phyloP scores from a whole-genome alignment of 73 alveolate species.

The Tetrahymena elliotti region DNA sequence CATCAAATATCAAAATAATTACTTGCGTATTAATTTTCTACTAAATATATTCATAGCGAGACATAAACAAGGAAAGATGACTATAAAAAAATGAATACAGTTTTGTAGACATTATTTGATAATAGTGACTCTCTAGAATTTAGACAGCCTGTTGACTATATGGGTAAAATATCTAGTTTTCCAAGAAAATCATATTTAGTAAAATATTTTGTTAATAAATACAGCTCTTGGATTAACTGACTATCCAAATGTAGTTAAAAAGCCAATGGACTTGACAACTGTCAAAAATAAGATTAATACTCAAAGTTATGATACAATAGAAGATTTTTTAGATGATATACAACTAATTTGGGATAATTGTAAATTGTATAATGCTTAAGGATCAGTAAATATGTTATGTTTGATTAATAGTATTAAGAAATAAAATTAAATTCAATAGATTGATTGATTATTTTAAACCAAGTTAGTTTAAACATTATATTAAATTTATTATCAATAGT shows the following conservation, averaged over 20 bases:
- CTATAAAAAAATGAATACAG: slow-evolving; percentile 12
- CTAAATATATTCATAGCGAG: not conserved
- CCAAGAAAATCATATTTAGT: not conserved
- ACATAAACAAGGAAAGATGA: slow-evolving; percentile 17
- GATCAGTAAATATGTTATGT: slow-evolving; percentile 7
- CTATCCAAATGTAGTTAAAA: slow-evolving; percentile 44
- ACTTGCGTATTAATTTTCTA: not conserved
- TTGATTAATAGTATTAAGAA: not conserved
- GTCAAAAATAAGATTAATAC: slow-evolving; percentile 35
- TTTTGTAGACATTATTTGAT: slow-evolving; percentile 3
- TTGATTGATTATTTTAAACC: not conserved
- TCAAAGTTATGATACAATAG: slow-evolving; percentile 16
- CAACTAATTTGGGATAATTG: slow-evolving; percentile 60
- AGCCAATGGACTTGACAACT: slow-evolving; percentile 62
- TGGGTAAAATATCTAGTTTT: not conserved
- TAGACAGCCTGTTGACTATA: slow-evolving; percentile 42
- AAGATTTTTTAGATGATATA: slow-evolving; percentile 42
- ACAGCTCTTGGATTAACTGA: slow-evolving; percentile 44
- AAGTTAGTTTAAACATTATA: not conserved
- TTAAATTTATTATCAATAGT: not conserved
- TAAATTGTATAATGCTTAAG: slow-evolving; percentile 43
- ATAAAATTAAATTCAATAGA: too few species aligned
- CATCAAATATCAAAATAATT: not conserved
- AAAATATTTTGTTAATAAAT: not conserved
- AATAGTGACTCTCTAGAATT: slow-evolving; percentile 34